Conservation (phyloP, 1,139 yeast genomes). For the Lodderomyces elongisporus region DNA sequence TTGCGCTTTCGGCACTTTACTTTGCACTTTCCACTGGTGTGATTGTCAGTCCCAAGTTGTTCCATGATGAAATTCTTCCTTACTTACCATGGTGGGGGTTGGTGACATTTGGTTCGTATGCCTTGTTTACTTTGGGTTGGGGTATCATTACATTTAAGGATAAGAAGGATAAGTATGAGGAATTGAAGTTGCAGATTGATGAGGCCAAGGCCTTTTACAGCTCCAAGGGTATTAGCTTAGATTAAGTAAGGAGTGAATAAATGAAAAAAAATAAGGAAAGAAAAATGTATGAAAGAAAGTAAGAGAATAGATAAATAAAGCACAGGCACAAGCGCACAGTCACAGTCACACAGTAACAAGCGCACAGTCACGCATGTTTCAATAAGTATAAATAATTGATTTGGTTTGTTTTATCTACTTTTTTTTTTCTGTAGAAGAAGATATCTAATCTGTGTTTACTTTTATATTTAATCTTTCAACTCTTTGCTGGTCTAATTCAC, state of each 20-base stretch:
- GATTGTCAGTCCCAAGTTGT: constrained; percentile 48
- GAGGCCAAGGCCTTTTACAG: constrained; percentile 62
- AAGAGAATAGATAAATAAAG: not conserved
- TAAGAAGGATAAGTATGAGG: constrained; percentile 64
- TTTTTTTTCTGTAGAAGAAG: too few species aligned
- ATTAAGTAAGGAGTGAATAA: constrained; percentile 19
- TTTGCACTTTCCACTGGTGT: constrained; percentile 48
- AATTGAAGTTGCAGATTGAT: constrained; percentile 57
- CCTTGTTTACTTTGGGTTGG: constrained; percentile 68
- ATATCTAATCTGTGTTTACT: too few species aligned
- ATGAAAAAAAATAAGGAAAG: not conserved
- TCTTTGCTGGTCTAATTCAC: too few species aligned
- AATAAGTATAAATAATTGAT: too few species aligned
- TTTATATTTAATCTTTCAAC: too few species aligned
- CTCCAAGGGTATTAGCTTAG: constrained; percentile 53
- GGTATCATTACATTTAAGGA: constrained; percentile 70
- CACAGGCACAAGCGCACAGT: too few species aligned
- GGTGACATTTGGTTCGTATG: constrained; percentile 67
- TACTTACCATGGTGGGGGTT: constrained; percentile 67
- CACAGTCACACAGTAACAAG: too few species aligned
- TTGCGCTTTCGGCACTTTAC: constrained; percentile 50
- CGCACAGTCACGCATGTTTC: too few species aligned
- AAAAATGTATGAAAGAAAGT: not conserved
- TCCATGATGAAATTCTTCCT: constrained; percentile 58
- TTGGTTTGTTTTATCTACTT: too few species aligned